phyloP scores from a whole-genome alignment of 148 eudicot genomes.

The Cornus kousa region DNA sequence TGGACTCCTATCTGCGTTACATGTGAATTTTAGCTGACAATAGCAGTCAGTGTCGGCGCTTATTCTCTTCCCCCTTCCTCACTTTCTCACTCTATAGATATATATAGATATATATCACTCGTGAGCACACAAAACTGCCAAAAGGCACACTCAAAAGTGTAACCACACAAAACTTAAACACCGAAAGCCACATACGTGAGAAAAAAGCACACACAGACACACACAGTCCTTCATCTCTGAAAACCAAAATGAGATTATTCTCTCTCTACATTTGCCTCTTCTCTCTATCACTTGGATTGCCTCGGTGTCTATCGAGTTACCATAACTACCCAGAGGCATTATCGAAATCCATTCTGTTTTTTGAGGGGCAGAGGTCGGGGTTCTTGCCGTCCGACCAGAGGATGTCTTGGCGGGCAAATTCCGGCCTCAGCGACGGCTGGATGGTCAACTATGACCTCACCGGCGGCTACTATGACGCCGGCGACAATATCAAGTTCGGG shows the following conservation, averaged over 20 bases:
- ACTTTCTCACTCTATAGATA: neutral
- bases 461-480: slow-evolving; percentile 93
- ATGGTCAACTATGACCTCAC: slow-evolving; percentile 41
- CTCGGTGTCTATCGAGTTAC: slow-evolving; percentile 14
- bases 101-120: slow-evolving; percentile 5
- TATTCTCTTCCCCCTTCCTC: neutral
- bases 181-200: neutral
- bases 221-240: neutral
- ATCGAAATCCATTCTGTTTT: slow-evolving; percentile 63
- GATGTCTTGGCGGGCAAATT: slow-evolving; percentile 51
- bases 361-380: slow-evolving; percentile 91
- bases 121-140: slow-evolving; percentile 29
- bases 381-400: slow-evolving; percentile 64
- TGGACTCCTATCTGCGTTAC: neutral
- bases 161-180: neutral
- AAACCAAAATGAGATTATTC: neutral
- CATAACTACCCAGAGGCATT: slow-evolving; percentile 69
- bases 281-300: slow-evolving; percentile 14
- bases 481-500: slow-evolving; percentile 87
- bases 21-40: neutral
- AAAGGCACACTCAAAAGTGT: slow-evolving; percentile 15
- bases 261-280: neutral
- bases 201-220: too few relatives aligned
- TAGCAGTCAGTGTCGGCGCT: neutral
- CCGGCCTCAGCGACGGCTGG: slow-evolving; percentile 72